Conservation (phyloP, 495 filamentous ascomycete species). For the Thozetella sp. region DNA sequence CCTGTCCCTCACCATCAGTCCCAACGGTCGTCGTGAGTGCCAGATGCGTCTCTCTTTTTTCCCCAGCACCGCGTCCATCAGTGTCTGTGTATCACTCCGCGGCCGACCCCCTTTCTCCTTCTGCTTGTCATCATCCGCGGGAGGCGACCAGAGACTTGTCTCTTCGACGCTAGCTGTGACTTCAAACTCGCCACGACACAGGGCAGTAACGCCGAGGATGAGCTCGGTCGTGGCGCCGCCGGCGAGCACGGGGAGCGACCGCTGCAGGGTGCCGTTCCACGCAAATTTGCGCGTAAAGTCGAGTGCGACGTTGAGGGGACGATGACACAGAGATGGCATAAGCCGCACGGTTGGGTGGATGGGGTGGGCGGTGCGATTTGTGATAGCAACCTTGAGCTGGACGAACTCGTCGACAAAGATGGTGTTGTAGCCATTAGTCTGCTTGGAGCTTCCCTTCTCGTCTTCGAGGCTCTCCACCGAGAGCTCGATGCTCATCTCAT, state of each 20-base stretch:
- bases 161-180: constrained; percentile 83
- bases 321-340: constrained; percentile 74
- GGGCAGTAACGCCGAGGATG: constrained; percentile 65
- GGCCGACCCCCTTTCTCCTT: constrained; percentile 32
- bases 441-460: constrained; percentile 6
- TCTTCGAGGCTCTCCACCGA: constrained; percentile 27
- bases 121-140: constrained; percentile 17
- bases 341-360: constrained; percentile 76
- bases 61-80: constrained; percentile 54
- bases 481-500: constrained; percentile 76
- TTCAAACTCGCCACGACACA: constrained; percentile 83
- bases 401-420: constrained; percentile 74
- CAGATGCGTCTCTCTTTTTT: constrained; percentile 70
- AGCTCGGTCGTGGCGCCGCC: constrained; percentile 57
- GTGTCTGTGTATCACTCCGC: constrained; percentile 54
- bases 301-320: constrained; percentile 72
- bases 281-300: constrained; percentile 83
- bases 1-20: constrained; percentile 57
- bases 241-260: constrained; percentile 61
- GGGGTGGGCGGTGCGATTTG: constrained; percentile 69
- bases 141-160: constrained; percentile 48
- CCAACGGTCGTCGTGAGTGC: constrained; percentile 67
- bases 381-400: constrained; percentile 65
- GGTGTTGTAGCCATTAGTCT: constrained; percentile 38
- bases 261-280: constrained; percentile 84